phyloP scores from a whole-genome alignment of 495 filamentous ascomycete species.

The Neurospora sp. region DNA sequence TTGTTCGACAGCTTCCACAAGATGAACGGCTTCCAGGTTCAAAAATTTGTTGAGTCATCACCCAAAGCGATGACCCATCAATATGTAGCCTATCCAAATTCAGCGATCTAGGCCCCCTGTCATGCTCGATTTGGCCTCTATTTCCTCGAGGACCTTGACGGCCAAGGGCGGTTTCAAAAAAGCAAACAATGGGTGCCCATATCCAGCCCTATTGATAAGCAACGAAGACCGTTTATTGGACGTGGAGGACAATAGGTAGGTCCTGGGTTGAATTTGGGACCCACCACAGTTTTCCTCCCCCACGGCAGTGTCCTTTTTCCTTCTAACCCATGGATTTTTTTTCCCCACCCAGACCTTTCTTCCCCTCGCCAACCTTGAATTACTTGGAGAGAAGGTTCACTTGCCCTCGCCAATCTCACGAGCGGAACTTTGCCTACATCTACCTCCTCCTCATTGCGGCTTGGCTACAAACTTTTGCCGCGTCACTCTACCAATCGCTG shows the following conservation, averaged over 20 bases:
- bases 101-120: background rate
- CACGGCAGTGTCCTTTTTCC: background rate
- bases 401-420: background rate
- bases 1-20: background rate
- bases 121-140: background rate
- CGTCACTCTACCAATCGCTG: background rate
- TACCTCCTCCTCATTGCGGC: background rate
- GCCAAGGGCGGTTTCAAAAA: background rate
- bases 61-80: background rate
- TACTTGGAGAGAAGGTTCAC: background rate
- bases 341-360: background rate
- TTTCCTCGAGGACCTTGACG: background rate
- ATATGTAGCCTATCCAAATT: background rate
- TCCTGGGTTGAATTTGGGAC: background rate
- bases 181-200: background rate
- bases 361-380: background rate
- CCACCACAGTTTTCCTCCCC: background rate
- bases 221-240: background rate
- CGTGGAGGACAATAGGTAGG: background rate
- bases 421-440: background rate
- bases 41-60: background rate
- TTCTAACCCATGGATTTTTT: background rate
- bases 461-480: background rate
- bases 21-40: background rate
- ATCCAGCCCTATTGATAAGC: background rate